phyloP scores from a whole-genome alignment of 73 alveolate genomes.

The Breviolum minutum region DNA sequence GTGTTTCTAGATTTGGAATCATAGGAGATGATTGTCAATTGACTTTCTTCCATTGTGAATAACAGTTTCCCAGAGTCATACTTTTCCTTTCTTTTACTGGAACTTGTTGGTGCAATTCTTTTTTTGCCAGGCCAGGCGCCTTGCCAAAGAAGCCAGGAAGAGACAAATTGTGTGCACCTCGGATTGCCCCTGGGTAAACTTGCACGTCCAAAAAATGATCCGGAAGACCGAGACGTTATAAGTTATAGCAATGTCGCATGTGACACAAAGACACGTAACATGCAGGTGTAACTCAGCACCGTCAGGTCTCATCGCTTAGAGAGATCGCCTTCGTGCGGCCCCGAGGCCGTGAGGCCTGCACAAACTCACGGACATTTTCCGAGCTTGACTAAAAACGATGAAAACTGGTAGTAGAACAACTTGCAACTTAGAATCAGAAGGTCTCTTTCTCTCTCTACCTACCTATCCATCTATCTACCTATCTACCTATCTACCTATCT shows the following conservation, averaged over 20 bases:
- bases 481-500: no score
- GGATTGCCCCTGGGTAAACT: neutral
- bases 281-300: neutral
- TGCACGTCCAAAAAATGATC: no score
- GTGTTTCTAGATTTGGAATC: no score
- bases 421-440: no score
- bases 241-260: no score
- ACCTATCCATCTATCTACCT: no score
- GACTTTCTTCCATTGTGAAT: neutral
- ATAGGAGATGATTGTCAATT: no score
- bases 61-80: neutral
- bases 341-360: constrained; percentile 17
- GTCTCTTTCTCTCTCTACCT: no score
- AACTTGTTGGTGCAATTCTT: neutral
- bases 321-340: constrained; percentile 46
- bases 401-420: no score
- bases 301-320: neutral
- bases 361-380: neutral
- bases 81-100: neutral
- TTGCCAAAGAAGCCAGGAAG: constrained; percentile 1
- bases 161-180: neutral
- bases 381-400: no score
- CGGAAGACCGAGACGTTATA: no score
- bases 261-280: no score
- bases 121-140: constrained; percentile 4